Base-by-base conservation (phyloP, 2,329 filamentous ascomycete species). In the Pseudocercospora musae region DNA sequence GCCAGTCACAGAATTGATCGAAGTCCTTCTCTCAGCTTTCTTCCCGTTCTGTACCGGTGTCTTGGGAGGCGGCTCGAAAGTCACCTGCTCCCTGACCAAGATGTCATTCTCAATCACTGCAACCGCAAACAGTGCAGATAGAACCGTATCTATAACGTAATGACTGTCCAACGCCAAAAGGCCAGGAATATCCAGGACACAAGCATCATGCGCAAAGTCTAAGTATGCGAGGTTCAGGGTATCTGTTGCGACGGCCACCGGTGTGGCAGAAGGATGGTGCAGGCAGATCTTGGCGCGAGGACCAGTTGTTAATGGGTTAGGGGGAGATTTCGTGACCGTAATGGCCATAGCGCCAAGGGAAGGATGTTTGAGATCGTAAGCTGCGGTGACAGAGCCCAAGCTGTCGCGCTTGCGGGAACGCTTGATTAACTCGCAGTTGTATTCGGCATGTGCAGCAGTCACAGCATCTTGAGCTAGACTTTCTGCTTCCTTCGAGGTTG, bases 351-450 rank as follows among this genome's bases (percentile, higher is more conserved):
- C 71, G 1, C 80, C 80, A 3, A 81, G 72, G 0, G 73, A 74
- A 5, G 80, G 79, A 64, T 82, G 80, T 21, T 78, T 75, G 0
- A 82, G 72, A 25, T 76, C 75, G 65, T 82, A 82, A 4, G 72
- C 73, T 2, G 78, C 78, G 2, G 66, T 70, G 21, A 71, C 67
- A 4, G 68, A 61, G 48, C 70, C 69, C 15, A 49, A 55, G 9
- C 70, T 61, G 40, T 60, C 64, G 25, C 67, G 64, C 25, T 73
- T 67, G 10, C 76, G 72, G 13, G 76, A 68, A n/a, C 70, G 75
- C 84, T 88, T 92, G n/a, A 90, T 85, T 1, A 93, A 82, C 2
- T 87, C 82, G 23, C 86, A 89, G 68, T 85, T 87, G 76, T 92
- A 89, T 31, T 84, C 82, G 72, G 89, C 86, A 0, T 89, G 89